These are phyloP conservation scores for Tardiomyces blankii DNA, from an alignment of 1,139 yeast genomes.

Conservation along the genomic window DNA sequence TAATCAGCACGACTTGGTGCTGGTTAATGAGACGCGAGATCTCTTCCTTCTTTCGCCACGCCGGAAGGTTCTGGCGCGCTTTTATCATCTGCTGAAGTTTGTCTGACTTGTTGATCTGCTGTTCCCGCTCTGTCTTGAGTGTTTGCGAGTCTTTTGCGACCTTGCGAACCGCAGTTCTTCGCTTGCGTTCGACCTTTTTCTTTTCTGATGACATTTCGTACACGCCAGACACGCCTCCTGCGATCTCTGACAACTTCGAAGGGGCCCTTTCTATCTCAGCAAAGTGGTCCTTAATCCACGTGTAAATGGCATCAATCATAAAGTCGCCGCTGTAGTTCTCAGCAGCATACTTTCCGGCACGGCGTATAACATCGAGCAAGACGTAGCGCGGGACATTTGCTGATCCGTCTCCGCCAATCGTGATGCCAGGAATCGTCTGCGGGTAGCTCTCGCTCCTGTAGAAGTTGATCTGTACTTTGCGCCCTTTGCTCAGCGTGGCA, in stretches of 20 bases:
- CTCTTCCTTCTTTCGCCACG: slow-evolving; percentile 57
- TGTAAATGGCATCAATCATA: slow-evolving; percentile 51
- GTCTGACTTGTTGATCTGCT: slow-evolving; percentile 13
- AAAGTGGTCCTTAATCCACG: slow-evolving; percentile 64
- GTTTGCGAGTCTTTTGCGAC: slow-evolving; percentile 5
- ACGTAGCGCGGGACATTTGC: slow-evolving; percentile 62
- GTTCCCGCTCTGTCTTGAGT: slow-evolving; percentile 7
- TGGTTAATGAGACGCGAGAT: slow-evolving; percentile 45
- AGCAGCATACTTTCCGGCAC: slow-evolving; percentile 27
- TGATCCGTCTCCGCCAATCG: slow-evolving; percentile 19
- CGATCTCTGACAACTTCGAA: slow-evolving; percentile 45
- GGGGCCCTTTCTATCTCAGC: slow-evolving; percentile 54
- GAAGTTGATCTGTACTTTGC: slow-evolving; percentile 7
- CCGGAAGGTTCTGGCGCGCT: slow-evolving; percentile 56
- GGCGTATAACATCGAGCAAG: slow-evolving; percentile 49
- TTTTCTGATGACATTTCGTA: slow-evolving; percentile 8
- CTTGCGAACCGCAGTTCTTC: slow-evolving; percentile 1
- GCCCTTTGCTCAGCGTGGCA: not conserved
- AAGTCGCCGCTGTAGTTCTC: slow-evolving; percentile 53
- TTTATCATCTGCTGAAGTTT: slow-evolving; percentile 27
- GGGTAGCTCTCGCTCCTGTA: slow-evolving; percentile 21
- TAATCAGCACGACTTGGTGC: slow-evolving; percentile 62
- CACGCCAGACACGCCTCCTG: slow-evolving; percentile 27
- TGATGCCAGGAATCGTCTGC: slow-evolving; percentile 21
- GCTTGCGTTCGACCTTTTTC: not conserved